Conservation (phyloP, 2,329 filamentous ascomycete species). For the Aspergillus calidoustus region DNA sequence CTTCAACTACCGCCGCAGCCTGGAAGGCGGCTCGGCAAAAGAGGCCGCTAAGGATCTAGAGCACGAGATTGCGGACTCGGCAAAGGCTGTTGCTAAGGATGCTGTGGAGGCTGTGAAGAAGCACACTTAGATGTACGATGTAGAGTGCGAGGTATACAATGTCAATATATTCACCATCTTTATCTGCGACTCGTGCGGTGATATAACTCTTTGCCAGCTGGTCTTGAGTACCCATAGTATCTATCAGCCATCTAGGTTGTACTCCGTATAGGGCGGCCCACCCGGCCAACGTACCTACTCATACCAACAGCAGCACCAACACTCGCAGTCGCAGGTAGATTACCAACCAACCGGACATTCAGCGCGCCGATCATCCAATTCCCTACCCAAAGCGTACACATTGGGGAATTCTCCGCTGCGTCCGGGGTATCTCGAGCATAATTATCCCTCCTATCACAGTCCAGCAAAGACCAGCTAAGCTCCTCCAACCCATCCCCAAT, state of each 20-base stretch:
- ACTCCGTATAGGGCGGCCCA: too few relatives aligned
- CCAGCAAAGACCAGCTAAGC: slow-evolving; percentile 1
- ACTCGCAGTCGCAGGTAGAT: not conserved
- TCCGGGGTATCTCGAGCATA: slow-evolving; percentile 18
- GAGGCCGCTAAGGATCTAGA: slow-evolving; percentile 47
- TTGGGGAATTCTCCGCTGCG: slow-evolving; percentile 25
- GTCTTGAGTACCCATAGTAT: too few relatives aligned
- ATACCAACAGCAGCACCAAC: too few relatives aligned
- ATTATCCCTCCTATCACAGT: slow-evolving; percentile 27
- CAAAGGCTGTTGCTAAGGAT: slow-evolving; percentile 37
- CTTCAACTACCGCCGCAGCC: slow-evolving; percentile 60
- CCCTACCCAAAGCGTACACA: slow-evolving; percentile 1
- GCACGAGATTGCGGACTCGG: slow-evolving; percentile 41
- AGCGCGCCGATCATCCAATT: slow-evolving; percentile 1
- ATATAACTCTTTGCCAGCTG: too few relatives aligned
- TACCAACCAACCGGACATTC: slow-evolving; percentile 13
- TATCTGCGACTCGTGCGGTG: not conserved
- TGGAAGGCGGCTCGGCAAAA: slow-evolving; percentile 53
- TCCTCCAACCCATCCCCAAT: not conserved
- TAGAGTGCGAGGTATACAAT: not conserved
- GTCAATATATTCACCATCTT: not conserved
- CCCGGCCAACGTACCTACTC: too few relatives aligned
- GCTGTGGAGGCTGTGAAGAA: slow-evolving; percentile 44
- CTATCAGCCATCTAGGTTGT: too few relatives aligned
- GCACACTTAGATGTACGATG: slow-evolving; percentile 18